Conservation (phyloP, 768 basidiomycete species). For the Cubamyces lactineus region DNA sequence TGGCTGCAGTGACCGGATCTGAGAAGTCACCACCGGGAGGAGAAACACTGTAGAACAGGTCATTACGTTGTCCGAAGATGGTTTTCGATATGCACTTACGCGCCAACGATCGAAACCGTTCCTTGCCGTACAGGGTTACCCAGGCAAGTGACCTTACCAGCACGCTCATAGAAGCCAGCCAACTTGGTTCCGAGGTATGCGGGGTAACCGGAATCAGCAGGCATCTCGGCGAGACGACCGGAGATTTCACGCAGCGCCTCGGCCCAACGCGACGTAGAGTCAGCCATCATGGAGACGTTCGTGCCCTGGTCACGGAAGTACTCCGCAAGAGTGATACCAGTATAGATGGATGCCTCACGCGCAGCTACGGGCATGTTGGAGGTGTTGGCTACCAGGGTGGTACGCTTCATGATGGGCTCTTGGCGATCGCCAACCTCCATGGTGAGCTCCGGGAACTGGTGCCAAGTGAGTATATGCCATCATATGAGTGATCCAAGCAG, state of each 20-base stretch:
- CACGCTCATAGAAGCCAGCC: conserved; percentile 98
- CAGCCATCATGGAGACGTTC: conserved; percentile 99
- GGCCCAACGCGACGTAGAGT: conserved; percentile 98
- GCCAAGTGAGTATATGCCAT: background rate
- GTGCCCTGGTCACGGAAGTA: conserved; percentile 99
- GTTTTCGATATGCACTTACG: conserved; percentile 59
- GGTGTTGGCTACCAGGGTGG: conserved; percentile 97
- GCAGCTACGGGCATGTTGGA: conserved; percentile 99
- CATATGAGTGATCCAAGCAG: background rate
- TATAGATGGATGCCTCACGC: conserved; percentile 99
- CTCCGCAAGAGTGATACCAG: conserved; percentile 97
- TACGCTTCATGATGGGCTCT: conserved; percentile 99
- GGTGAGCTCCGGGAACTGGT: conserved; percentile 83
- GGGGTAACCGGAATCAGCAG: conserved; percentile 98
- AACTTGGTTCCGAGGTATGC: conserved; percentile 96
- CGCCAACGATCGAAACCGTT: conserved; percentile 98
- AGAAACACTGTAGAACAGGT: conserved; percentile 68
- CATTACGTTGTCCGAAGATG: conserved; percentile 5
- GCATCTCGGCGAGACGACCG: conserved; percentile 99
- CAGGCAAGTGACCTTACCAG: conserved; percentile 92
- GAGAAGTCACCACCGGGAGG: conserved; percentile 99
- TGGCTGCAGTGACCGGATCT: conserved; percentile 97
- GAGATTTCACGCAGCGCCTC: conserved; percentile 99
- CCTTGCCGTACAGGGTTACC: conserved; percentile 88
- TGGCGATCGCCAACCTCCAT: conserved; percentile 91